Base-by-base conservation (phyloP, 768 basidiomycete genomes). In the Cystobasidium tubakii region DNA sequence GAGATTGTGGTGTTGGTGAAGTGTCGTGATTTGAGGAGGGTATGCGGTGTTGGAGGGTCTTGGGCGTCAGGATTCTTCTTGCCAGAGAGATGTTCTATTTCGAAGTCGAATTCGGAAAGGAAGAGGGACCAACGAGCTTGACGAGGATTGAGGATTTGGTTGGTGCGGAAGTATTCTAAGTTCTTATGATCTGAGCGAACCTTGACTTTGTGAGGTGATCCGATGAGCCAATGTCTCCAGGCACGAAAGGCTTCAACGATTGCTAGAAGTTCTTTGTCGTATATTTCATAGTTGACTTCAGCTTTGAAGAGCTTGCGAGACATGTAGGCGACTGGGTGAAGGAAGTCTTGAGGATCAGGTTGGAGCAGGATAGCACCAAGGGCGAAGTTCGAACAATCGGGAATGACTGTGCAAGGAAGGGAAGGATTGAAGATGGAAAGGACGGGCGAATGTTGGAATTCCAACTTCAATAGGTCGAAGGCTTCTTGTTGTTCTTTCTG, bases 181-280 rank as follows among this genome's bases (percentile, higher is more conserved):
- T 78, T 76, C 31, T 73, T 72, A 63, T 77, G 77, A 65, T 78
- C 77, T 13, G 66, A 55, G 10, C 43, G 33, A 10, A 78, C 62
- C 9, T 55, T 3, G 27, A 75, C 60, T 10, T n/a, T 21, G 39
- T 62, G 29, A 42, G 9, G 19, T 19, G 74, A 46, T 15, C 73
- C 77, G 74, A 74, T 34, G 27, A 76, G 55, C 31, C 64, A 75
- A 29, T 73, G 67, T 36, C 74, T 21, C 66, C 75, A 77, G 9
- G 74, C 50, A 29, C 66, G 39, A 53, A 79, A 66, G 9, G 77
- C 29, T 23, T 60, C 54, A 15, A 78, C 66, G 33, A 78, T 76
- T 6, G 77, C 78, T 21, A 79, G 76, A 34, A 75, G 27, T 60
- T 76, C 78, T 74, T 79, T 77, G 70, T 78, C 76, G 43, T 78